Evolutionary conservation across 441 rosid species (phyloP).

Genomic region (Populus hybrid): DNA sequence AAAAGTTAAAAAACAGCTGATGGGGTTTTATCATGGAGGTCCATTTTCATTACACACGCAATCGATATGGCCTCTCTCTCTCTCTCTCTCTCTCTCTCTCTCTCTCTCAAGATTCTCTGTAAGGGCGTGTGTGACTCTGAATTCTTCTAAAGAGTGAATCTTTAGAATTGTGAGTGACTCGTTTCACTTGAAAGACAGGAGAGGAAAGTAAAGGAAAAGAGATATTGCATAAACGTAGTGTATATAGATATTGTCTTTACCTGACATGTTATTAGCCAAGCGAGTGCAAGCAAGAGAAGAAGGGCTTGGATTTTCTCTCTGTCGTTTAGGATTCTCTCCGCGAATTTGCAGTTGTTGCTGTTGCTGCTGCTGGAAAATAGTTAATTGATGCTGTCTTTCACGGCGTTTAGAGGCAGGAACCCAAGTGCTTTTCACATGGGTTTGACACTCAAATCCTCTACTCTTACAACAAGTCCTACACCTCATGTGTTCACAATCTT

Average conservation of each 20-base stretch:
- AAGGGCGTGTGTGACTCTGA: slow-evolving; percentile 12
- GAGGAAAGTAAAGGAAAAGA: neutral
- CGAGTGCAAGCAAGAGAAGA: slow-evolving; percentile 54
- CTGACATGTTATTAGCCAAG: slow-evolving; percentile 39
- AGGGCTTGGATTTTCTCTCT: slow-evolving; percentile 44
- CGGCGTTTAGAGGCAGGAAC: slow-evolving; percentile 86
- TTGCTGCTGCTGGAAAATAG: slow-evolving; percentile 29
- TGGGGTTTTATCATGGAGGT: slow-evolving; percentile 18
- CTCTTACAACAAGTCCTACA: slow-evolving; percentile 93
- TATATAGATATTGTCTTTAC: slow-evolving; percentile 22
- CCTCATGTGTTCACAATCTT: slow-evolving; percentile 73
- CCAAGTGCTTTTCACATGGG: slow-evolving; percentile 94
- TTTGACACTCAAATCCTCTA: slow-evolving; percentile 80
- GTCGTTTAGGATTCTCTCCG: slow-evolving; percentile 51
- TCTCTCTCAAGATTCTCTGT: slow-evolving; percentile 13
- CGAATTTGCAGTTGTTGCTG: slow-evolving; percentile 28
- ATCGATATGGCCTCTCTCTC: slow-evolving; percentile 15
- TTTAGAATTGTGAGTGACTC: slow-evolving; percentile 16
- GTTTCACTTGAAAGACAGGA: slow-evolving; percentile 2
- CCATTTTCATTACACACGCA: slow-evolving; percentile 32
- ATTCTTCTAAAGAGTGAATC: slow-evolving; percentile 23
- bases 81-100: neutral
- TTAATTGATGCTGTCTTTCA: slow-evolving; percentile 58
- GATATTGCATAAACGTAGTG: neutral
- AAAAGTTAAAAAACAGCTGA: slow-evolving; percentile 14